Evolutionary conservation across 2,329 filamentous ascomycete genomes (phyloP), one percentile per base, ranked within the genome.

Genomic region (Amauroascus verrucosus): DNA sequence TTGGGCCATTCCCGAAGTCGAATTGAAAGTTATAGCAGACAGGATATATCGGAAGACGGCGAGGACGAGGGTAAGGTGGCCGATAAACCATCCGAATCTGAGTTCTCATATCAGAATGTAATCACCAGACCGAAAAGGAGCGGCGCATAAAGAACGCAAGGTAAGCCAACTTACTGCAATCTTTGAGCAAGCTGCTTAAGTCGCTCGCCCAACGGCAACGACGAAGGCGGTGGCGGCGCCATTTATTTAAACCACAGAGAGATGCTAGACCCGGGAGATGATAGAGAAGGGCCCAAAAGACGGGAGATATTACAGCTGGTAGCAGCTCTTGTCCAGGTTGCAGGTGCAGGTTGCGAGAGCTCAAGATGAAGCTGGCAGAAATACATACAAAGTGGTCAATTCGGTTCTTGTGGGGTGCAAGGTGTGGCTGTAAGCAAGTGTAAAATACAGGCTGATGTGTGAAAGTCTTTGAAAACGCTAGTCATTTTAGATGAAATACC

Each of bases 1-100:
- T 61, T 81, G 78, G 46, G 91, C 90, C 76, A 82, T 82, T 67
- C 80, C 74, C 54, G 83, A 83, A 68, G 85, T 85, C 70, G 82
- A 89, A 78, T 95, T 94, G 78, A 97, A 86, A 65, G 85, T 85
- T 55, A 96, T 72, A 76, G 88, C 95, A 47, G 89, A 94, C 58
- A 97, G 71, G 59, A 77, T 73, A 72, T 97, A 98, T 67, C 89
- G 86, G 65, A 86, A 68, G 50, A 91, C 88, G 65, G 82, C 84
- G 62, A 95, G 74, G 61, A 98, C 84, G 57, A 97, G 81, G 37
- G 84, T 85, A 57, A 96, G 75, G 69, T 98, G 93, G 62, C 85
- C 86, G 63, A 81, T 75, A 67, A 89, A 90, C 86, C 86, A 91
- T 64, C 80, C 85, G 66, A 90, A 62, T 59, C 62, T 66, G 57